Base-by-base conservation (phyloP, 192 early-diverging fungal genomes). In the Backusella sp. region DNA sequence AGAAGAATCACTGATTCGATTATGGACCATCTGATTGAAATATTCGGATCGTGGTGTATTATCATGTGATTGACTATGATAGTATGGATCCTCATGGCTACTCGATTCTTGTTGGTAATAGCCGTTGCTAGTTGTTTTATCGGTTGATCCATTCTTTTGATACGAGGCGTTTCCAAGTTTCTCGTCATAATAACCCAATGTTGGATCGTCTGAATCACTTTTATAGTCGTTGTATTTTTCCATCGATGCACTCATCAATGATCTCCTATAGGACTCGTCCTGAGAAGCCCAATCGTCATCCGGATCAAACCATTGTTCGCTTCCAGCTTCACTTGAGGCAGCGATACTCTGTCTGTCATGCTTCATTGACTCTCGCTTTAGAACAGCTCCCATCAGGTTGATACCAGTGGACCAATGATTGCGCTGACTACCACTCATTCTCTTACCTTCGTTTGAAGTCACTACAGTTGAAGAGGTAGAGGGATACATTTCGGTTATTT, bases 231-330 rank as follows among this genome's bases (percentile, higher is more conserved):
- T 62, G 56, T 62, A 62, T 12, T 62, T 62, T 62, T 28, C 56
- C 21, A n/a, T 28, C 3, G 56, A 62, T 8, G 21, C 3, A 12
- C 56, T 28, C 56, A 62, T 62, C 56, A 62, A 62, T 4, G 74
- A 76, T 28, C 53, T 41, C 26, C 67, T 46, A 6, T 44, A 70
- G 21, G 28, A 12, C 3, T 68, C 49, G 17, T 66, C 75, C 35
- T 76, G 75, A 36, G 68, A 68, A 12, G 26, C 23, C 75, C 75
- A 76, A 23, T 69, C 49, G 0, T 76, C 75, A 21, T 76, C 36
- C 14, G 62, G 65, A 69, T 76, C 75, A 59, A 70, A 76, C 75
- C 75, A 76, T 17, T 76, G 75, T 39, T 76, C 75, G 17, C 75
- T 76, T 0, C 52, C 75, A 14, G 75, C 44, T 56, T 76, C 75